Evolutionary conservation across 2,329 filamentous ascomycete genomes (phyloP), one percentile per base, ranked within the genome.

Genomic region (Cryphonectria parasitica): DNA sequence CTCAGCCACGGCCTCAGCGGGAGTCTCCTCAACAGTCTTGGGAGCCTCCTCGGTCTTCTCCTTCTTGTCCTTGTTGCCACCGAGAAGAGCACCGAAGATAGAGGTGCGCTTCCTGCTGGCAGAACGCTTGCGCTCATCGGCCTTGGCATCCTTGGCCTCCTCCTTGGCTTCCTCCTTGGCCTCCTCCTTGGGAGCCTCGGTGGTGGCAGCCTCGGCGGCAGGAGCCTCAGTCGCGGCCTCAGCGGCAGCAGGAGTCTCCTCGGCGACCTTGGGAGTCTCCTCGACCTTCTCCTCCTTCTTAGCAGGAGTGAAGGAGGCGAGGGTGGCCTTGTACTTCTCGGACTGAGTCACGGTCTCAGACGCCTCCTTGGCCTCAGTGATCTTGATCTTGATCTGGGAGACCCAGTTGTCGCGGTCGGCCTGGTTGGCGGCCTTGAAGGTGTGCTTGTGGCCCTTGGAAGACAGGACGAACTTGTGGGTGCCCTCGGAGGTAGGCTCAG

Each of bases 401-500:
- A 97, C 89, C 96, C 96, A 98, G 87, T 92, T 93, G 82, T 97
- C 94, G 79, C 95, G 94, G 84, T 98, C 94, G 71, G 89, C 85
- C 64, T 88, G 77, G 77, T 79, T 91, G 77, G 85, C 78, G 70
- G 95, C 93, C 89, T 98, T 95, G 88, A 99, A 97, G 72, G 88
- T 88, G 88, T 98, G 94, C 90, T 97, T 97, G 84, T 97, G 91
- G 76, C 92, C 92, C 83, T 92, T 90, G 79, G 92, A 84, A 80
- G 91, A 93, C 86, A 98, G 92, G 79, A 90, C 86, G 86, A 99
- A 97, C 83, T 96, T 95, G 83, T 89, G 88, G 75, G 88, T 79
- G 72, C 94, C 92, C 73, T 94, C 92, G 81, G 90, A 89, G 80
- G 88, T 87, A 71, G 97, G 87, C 80, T 97, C 93, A 64, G 84